Evolutionary conservation across 768 basidiomycete genomes (phyloP).

Genomic region (Auriscalpium microsporum): DNA sequence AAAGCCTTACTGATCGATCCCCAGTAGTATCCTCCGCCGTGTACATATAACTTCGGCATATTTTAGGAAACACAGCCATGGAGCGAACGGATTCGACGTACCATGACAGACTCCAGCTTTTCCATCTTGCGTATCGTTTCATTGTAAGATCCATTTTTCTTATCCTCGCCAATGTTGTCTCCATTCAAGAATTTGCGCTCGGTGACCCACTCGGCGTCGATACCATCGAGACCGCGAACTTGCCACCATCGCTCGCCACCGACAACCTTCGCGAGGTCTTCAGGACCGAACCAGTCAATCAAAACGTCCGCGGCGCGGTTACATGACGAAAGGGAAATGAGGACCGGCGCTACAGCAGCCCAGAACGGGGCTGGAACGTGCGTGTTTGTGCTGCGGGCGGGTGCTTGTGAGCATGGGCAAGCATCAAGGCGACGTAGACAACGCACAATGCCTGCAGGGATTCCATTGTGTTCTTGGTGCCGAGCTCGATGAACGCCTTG

Average conservation of each 20-base stretch:
- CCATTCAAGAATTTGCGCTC: constrained; percentile 37
- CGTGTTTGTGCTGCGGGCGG: constrained; percentile 46
- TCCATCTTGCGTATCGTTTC: constrained; percentile 38
- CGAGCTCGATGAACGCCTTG: constrained; percentile 60
- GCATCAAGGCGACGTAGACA: not conserved
- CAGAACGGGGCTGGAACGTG: constrained; percentile 61
- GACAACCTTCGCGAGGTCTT: constrained; percentile 56
- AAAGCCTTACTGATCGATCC: constrained; percentile 46
- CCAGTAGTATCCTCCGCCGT: constrained; percentile 64
- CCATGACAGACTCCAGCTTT: constrained; percentile 48
- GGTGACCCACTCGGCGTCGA: constrained; percentile 59
- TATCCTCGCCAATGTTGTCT: constrained; percentile 26
- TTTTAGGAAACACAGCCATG: not conserved
- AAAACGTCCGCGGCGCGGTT: constrained; percentile 58
- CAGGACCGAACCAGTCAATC: constrained; percentile 63
- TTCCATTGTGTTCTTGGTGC: constrained; percentile 59
- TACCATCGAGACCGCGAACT: constrained; percentile 59
- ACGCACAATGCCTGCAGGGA: constrained; percentile 60
- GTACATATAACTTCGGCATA: constrained; percentile 48
- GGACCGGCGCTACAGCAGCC: constrained; percentile 50
- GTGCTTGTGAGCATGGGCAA: not conserved
- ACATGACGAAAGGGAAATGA: constrained; percentile 48
- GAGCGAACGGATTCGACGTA: constrained; percentile 16
- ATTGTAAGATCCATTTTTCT: constrained; percentile 25
- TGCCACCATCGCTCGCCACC: constrained; percentile 85